phyloP scores from a whole-genome alignment of 1,284 basidiomycete species.

The Rhodotorula sp. region DNA sequence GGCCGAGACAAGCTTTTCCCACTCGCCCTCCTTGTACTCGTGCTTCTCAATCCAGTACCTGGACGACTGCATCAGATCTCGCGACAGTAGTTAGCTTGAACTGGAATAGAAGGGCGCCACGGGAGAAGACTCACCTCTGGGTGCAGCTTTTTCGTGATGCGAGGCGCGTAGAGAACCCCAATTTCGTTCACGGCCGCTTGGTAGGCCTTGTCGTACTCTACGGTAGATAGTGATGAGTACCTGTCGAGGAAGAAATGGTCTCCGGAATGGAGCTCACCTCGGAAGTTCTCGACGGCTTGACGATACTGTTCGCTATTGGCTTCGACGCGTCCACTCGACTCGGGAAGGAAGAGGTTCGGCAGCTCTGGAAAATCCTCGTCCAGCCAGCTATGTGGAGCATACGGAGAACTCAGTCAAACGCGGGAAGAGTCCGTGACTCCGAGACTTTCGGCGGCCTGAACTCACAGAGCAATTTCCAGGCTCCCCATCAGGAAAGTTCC shows the following conservation, averaged over 20 bases:
- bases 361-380: slow-evolving; percentile 21
- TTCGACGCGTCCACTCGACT: slow-evolving; percentile 2
- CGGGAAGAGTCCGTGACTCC: background rate
- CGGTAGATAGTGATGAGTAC: background rate
- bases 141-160: slow-evolving; percentile 3
- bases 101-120: too few species aligned
- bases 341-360: slow-evolving; percentile 25
- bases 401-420: background rate
- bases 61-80: background rate
- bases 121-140: slow-evolving; percentile 1
- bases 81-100: too few species aligned
- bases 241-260: background rate
- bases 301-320: background rate
- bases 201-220: background rate
- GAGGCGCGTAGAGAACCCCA: slow-evolving; percentile 5
- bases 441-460: background rate
- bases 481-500: slow-evolving; percentile 25
- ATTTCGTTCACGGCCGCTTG: background rate
- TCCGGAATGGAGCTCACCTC: background rate
- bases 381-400: slow-evolving; percentile 3
- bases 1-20: background rate
- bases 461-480: slow-evolving; percentile 9
- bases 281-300: background rate
- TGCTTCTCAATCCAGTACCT: slow-evolving; percentile 22
- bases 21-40: slow-evolving; percentile 15